Evolutionary conservation across 1,284 basidiomycete species (phyloP).

Genomic region (Lentinula novae-zelandiae): DNA sequence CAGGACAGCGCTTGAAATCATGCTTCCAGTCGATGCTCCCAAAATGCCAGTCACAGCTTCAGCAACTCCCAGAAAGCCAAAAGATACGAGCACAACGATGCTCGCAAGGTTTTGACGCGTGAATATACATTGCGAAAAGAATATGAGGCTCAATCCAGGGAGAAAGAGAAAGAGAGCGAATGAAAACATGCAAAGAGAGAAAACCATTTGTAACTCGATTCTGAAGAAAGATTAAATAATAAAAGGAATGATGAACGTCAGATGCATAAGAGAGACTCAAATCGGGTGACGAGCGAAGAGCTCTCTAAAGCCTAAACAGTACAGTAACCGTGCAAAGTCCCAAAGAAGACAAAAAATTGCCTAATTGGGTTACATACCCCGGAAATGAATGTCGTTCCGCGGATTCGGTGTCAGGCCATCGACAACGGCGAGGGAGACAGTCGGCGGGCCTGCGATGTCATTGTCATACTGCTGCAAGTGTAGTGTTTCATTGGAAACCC

Average conservation of each 20-base stretch:
- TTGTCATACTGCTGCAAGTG: no score
- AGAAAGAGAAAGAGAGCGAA: constrained; percentile 4
- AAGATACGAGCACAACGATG: neutral
- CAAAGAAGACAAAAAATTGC: neutral
- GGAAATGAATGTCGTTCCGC: neutral
- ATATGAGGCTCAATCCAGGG: neutral
- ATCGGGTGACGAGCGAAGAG: neutral
- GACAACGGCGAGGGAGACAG: neutral
- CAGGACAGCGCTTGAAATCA: neutral
- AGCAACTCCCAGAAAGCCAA: neutral
- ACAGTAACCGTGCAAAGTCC: neutral
- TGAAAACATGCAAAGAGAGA: neutral
- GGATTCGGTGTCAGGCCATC: neutral
- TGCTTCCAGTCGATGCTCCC: neutral
- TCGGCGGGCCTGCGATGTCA: no score
- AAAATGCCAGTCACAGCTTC: neutral
- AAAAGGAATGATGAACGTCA: neutral
- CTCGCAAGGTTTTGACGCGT: neutral
- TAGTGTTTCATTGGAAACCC: no score
- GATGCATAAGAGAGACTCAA: neutral
- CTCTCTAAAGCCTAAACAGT: neutral
- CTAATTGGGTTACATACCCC: neutral
- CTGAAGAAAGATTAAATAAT: neutral
- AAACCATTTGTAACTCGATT: neutral
- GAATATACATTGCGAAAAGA: neutral